These are phyloP conservation scores for Wallacemonas sp. DNA, from an alignment of 208 protist species.

Conservation along the genomic window DNA sequence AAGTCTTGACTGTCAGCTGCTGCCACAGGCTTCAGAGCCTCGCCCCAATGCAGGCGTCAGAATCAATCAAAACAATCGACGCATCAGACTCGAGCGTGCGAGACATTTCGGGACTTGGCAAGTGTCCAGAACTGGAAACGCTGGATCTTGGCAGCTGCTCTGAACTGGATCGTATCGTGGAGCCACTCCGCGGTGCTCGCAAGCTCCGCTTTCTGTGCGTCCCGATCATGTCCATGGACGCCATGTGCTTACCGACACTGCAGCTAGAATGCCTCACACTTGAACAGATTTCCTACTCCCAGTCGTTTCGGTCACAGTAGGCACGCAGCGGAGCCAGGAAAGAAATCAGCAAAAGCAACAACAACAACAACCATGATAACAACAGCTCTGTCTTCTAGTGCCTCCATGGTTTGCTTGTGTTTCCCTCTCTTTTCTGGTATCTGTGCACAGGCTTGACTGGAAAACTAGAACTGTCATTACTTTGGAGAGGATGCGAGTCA, in stretches of 20 bases:
- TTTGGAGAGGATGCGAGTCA: too few species aligned
- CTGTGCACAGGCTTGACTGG: too few species aligned
- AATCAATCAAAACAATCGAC: conserved; percentile 1
- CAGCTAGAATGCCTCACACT: background rate
- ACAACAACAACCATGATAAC: too few species aligned
- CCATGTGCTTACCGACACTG: background rate
- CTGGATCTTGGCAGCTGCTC: background rate
- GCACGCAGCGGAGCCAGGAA: background rate
- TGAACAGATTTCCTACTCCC: background rate
- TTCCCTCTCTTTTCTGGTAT: too few species aligned
- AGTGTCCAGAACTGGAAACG: conserved; percentile 5
- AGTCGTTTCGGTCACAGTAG: conserved; percentile 4
- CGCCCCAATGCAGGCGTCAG: background rate
- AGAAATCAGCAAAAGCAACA: too few species aligned
- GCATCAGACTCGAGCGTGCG: background rate
- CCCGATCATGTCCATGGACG: background rate
- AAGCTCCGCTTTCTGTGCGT: conserved; percentile 6
- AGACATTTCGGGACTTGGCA: background rate
- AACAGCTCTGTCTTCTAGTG: too few species aligned
- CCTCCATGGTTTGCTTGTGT: too few species aligned
- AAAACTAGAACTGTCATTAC: too few species aligned
- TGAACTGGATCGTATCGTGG: background rate
- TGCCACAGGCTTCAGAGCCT: background rate
- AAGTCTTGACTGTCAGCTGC: background rate
- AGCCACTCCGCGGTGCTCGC: background rate